phyloP scores from a whole-genome alignment of 192 early-diverging fungal species.

The Umbelopsis ramanniana region DNA sequence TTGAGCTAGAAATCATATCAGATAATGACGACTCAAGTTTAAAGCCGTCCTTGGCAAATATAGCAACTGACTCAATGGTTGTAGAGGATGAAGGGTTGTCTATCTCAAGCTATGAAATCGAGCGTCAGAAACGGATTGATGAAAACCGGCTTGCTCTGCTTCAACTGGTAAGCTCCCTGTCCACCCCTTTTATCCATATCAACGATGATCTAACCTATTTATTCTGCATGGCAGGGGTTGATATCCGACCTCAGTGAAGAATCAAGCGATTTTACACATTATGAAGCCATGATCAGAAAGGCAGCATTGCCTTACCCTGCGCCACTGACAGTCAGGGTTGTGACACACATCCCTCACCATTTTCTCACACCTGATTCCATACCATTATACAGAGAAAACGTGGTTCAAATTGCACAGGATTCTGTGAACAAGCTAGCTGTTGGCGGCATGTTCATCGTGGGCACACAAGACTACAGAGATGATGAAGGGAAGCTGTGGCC shows the following conservation, averaged over 20 bases:
- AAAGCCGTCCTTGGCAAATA: neutral
- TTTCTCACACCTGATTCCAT: slow-evolving; percentile 51
- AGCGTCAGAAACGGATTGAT: slow-evolving; percentile 58
- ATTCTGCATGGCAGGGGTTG: slow-evolving; percentile 53
- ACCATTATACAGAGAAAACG: slow-evolving; percentile 59
- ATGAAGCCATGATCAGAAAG: slow-evolving; percentile 62
- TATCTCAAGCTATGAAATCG: slow-evolving; percentile 62
- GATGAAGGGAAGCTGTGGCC: slow-evolving; percentile 70
- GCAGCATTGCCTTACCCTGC: slow-evolving; percentile 47
- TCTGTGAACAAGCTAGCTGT: slow-evolving; percentile 60
- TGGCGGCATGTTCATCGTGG: slow-evolving; percentile 68
- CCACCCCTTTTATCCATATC: slow-evolving; percentile 10
- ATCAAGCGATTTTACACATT: slow-evolving; percentile 73
- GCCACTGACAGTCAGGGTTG: slow-evolving; percentile 59
- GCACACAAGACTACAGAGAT: slow-evolving; percentile 72
- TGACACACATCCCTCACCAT: slow-evolving; percentile 64
- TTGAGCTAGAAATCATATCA: slow-evolving; percentile 56
- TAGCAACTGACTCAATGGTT: slow-evolving; percentile 6
- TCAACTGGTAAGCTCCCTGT: slow-evolving; percentile 45
- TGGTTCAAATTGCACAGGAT: slow-evolving; percentile 66
- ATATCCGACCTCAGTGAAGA: slow-evolving; percentile 83
- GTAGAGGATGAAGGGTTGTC: slow-evolving; percentile 40
- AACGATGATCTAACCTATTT: neutral
- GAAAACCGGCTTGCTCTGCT: slow-evolving; percentile 66
- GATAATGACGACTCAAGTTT: too few relatives aligned